Conservation (phyloP, 495 filamentous ascomycete genomes). For the Aspergillus bertholletiae region DNA sequence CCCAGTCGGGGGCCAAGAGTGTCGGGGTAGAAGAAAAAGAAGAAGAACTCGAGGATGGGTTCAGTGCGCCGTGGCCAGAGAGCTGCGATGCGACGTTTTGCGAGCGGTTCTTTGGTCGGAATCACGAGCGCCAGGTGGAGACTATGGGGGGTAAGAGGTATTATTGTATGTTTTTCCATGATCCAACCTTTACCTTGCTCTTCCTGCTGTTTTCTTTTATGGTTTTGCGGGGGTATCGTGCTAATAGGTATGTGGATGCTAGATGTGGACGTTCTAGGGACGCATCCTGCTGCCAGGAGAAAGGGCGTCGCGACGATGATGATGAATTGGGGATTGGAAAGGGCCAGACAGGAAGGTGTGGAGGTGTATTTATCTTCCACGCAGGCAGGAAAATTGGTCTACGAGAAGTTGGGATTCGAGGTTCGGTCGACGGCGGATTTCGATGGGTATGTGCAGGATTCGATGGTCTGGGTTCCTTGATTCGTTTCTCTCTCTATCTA, state of each 20-base stretch:
- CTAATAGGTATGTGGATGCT: not conserved
- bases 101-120: slow-evolving; percentile 21
- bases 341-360: slow-evolving; percentile 34
- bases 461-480: slow-evolving; percentile 11
- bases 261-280: slow-evolving; percentile 36
- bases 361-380: slow-evolving; percentile 36
- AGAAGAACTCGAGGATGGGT: not conserved
- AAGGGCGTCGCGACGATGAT: slow-evolving; percentile 35
- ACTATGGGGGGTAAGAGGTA: slow-evolving; percentile 22
- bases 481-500: no score
- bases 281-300: slow-evolving; percentile 36
- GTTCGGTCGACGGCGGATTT: slow-evolving; percentile 12
- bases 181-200: not conserved
- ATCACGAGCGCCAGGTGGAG: slow-evolving; percentile 14
- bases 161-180: slow-evolving; percentile 23
- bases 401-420: slow-evolving; percentile 32
- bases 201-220: not conserved
- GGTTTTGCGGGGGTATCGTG: not conserved
- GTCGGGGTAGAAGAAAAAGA: not conserved
- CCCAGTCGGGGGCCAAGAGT: no score
- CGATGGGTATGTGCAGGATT: not conserved
- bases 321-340: slow-evolving; percentile 37
- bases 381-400: slow-evolving; percentile 26
- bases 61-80: slow-evolving; percentile 9
- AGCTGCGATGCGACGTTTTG: slow-evolving; percentile 18